These are phyloP conservation scores for Rostrohypoxylon terebratum DNA, from an alignment of 495 filamentous ascomycete genomes.

Conservation along the genomic window DNA sequence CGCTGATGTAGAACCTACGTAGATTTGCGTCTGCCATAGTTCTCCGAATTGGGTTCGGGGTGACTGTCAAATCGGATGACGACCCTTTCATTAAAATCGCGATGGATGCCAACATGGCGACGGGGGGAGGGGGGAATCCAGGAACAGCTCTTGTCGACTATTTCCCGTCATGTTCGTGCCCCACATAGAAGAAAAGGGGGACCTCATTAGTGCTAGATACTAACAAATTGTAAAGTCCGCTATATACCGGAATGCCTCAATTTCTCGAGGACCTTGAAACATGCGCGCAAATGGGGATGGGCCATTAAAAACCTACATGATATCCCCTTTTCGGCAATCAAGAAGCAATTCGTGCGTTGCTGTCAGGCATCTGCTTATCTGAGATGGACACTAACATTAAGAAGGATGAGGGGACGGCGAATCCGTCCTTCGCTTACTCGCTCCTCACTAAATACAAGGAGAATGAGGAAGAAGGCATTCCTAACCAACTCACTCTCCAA, in stretches of 20 bases:
- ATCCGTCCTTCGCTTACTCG: slow-evolving; percentile 51
- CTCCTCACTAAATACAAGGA: slow-evolving; percentile 45
- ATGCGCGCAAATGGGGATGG: slow-evolving; percentile 52
- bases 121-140: slow-evolving; percentile 58
- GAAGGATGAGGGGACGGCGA: slow-evolving; percentile 39
- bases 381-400: slow-evolving; percentile 8
- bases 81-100: slow-evolving; percentile 61
- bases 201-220: slow-evolving; percentile 13
- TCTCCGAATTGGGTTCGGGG: slow-evolving; percentile 60
- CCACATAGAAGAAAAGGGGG: slow-evolving; percentile 26
- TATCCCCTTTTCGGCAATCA: slow-evolving; percentile 48
- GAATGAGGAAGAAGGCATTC: slow-evolving; percentile 39
- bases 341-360: slow-evolving; percentile 44
- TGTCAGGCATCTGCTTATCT: background rate
- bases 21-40: slow-evolving; percentile 54
- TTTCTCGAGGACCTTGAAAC: slow-evolving; percentile 54
- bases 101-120: slow-evolving; percentile 56
- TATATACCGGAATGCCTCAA: slow-evolving; percentile 58
- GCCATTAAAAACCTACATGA: slow-evolving; percentile 52
- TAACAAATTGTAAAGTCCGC: slow-evolving; percentile 43
- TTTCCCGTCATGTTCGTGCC: slow-evolving; percentile 47
- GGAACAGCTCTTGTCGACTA: slow-evolving; percentile 59
- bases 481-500: slow-evolving; percentile 55
- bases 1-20: slow-evolving; percentile 9
- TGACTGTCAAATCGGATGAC: slow-evolving; percentile 54